Evolutionary conservation across 73 alveolate species (phyloP).

Genomic region (Blepharisma japonicum): DNA sequence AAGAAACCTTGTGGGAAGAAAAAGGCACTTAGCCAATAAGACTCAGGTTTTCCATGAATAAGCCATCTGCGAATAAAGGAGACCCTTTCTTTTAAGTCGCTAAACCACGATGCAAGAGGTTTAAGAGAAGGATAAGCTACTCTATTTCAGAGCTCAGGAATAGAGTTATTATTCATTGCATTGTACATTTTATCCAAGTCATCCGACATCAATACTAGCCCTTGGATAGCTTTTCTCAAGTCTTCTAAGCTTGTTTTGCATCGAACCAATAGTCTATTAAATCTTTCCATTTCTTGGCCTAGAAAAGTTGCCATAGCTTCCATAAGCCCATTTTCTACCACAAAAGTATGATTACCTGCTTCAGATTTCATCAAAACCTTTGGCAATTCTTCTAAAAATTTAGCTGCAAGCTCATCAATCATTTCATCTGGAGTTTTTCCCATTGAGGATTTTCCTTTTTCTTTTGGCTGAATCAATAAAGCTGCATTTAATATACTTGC

Average conservation of each 20-base stretch:
- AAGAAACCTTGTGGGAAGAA: constrained; percentile 99
- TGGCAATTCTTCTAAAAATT: constrained; percentile 71
- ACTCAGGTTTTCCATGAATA: constrained; percentile 89
- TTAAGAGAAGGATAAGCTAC: constrained; percentile 95
- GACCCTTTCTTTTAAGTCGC: constrained; percentile 91
- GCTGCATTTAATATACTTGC: constrained; percentile 69
- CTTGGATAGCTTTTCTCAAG: constrained; percentile 86
- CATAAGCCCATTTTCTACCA: constrained; percentile 64
- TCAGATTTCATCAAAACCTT: constrained; percentile 72
- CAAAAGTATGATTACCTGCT: constrained; percentile 77
- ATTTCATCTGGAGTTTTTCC: constrained; percentile 93
- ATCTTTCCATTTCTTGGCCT: constrained; percentile 85
- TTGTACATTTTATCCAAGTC: constrained; percentile 97
- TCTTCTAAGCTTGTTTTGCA: constrained; percentile 74
- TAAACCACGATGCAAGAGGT: constrained; percentile 97
- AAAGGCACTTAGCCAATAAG: constrained; percentile 98
- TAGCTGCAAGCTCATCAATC: constrained; percentile 79
- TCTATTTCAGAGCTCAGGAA: constrained; percentile 93
- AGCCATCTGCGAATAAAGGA: constrained; percentile 97
- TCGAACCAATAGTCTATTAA: constrained; percentile 75
- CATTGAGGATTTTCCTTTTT: constrained; percentile 59
- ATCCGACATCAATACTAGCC: constrained; percentile 94
- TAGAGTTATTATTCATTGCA: constrained; percentile 86
- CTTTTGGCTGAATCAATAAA: constrained; percentile 91
- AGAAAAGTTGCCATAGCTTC: constrained; percentile 90